A percentile compares a stretch with the other conserved stretches of the same genome.
Conservation (phyloP, 352 stramenopile genomes). For the Lagenidium sp. region DNA sequence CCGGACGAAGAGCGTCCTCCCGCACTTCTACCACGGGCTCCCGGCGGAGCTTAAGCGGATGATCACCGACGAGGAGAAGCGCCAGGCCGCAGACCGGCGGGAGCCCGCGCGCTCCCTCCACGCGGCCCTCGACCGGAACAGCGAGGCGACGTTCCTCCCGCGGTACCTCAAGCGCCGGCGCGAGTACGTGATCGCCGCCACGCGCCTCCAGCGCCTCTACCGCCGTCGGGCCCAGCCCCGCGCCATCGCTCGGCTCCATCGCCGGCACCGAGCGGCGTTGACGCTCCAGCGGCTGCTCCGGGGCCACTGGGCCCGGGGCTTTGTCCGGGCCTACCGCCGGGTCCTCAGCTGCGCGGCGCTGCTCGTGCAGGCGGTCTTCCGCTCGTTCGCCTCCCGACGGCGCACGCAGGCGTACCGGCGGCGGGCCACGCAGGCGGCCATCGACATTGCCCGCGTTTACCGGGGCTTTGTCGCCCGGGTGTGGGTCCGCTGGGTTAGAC, state of each 20-base stretch:
- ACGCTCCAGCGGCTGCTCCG: slow-evolving; percentile 56
- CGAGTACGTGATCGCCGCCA: slow-evolving; percentile 28
- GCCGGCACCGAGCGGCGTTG: slow-evolving; percentile 30
- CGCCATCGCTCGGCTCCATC: slow-evolving; percentile 12
- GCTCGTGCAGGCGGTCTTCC: slow-evolving; percentile 64
- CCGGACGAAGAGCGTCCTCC: slow-evolving; percentile 24
- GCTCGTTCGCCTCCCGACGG: slow-evolving; percentile 32
- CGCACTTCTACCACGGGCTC: slow-evolving; percentile 72
- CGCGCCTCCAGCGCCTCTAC: slow-evolving; percentile 43
- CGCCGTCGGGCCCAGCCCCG: slow-evolving; percentile 42
- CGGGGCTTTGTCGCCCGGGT: slow-evolving; percentile 33
- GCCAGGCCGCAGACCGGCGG: slow-evolving; percentile 5
- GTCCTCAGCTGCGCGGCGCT: slow-evolving; percentile 42
- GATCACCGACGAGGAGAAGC: slow-evolving; percentile 47
- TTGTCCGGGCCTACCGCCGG: slow-evolving; percentile 30
- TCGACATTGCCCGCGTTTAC: slow-evolving; percentile 45
- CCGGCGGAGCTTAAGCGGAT: slow-evolving; percentile 64
- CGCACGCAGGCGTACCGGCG: slow-evolving; percentile 20
- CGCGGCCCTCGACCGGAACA: slow-evolving; percentile 48
- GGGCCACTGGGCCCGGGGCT: slow-evolving; percentile 36
- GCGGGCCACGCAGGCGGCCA: slow-evolving; percentile 17
- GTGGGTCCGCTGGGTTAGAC: slow-evolving; percentile 29
- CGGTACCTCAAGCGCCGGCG: slow-evolving; percentile 53
- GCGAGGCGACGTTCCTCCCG: slow-evolving; percentile 34
- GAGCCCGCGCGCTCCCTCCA: slow-evolving; percentile 5